Base-by-base conservation (phyloP, 495 filamentous ascomycete genomes). In the Opeltia flavorubescens region DNA sequence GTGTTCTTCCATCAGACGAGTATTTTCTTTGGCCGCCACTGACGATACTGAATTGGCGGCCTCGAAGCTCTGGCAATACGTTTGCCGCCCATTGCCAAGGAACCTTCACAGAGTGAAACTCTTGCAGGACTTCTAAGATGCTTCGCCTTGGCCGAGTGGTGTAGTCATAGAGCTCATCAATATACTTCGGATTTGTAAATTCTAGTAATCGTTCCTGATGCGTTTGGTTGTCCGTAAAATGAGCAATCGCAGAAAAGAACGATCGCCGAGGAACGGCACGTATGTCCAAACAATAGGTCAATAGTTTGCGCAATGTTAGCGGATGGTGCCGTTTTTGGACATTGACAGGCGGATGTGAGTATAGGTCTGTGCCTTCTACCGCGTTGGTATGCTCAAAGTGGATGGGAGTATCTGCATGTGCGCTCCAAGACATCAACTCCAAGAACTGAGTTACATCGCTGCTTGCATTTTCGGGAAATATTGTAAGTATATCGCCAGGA, bases 121-220 rank as follows among this genome's bases (percentile, higher is more conserved):
- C 91, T 36, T 87, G 76, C 21, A 99, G 68, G 1, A 94, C 79
- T 59, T 99, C 91, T 6, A 99, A 62, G 52, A 95, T 93, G 50
- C 81, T 89, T 34, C 91, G 80, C 39, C 91, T 80, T 5, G 91
- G 89, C 5, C 93, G 82, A 4, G 87, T 86, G 1, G 89, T 89
- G 60, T 96, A 99, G 59, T 99, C 93, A 66, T 83, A 95, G 15
- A 93, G 76, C 50, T 99, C 93, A 54, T 96, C 87, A 8, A 85
- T 71, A 58, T 80, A 83, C 15, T 80, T 70, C 0, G 83, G 76
- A 45, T 80, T 71, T 0, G 78, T 78, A 51, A 99, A 93, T 52
- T 96, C 89, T 2, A 74, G 54, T 0, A 99, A 74, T 8, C 89
- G 78, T 43, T 93, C 85, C 53, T 77, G 78, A 45, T 96, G 89